A percentile compares a stretch with the other conserved stretches of the same genome.
phyloP scores from a whole-genome alignment of 805 yeast species.

The Zygotorulaspora florentina region DNA sequence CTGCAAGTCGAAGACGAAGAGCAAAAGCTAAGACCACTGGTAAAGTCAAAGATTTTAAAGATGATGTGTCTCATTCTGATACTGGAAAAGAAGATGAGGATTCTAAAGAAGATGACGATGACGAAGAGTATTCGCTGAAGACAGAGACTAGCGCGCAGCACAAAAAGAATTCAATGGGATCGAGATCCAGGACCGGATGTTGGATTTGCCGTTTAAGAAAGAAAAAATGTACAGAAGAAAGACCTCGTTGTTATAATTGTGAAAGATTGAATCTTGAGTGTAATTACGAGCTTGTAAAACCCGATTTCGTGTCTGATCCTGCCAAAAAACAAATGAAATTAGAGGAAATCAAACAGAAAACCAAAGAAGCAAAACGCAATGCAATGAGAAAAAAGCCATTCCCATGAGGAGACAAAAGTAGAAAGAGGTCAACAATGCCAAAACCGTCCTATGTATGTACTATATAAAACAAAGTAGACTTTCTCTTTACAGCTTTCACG shows the following conservation, averaged over 20 bases:
- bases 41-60: not conserved
- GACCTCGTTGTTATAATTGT: conserved; percentile 60
- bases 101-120: conserved; percentile 17
- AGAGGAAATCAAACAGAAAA: conserved; percentile 47
- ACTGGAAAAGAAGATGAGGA: conserved; percentile 8
- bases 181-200: conserved; percentile 58
- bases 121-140: conserved; percentile 13
- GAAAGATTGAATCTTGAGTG: conserved; percentile 51
- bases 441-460: not conserved
- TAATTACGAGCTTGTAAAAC: conserved; percentile 48
- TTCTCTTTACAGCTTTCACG: too few relatives aligned
- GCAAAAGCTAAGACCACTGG: conserved; percentile 2
- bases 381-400: conserved; percentile 32
- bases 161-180: conserved; percentile 22
- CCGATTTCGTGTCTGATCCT: conserved; percentile 49
- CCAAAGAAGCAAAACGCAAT: conserved; percentile 39
- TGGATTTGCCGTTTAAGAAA: conserved; percentile 77
- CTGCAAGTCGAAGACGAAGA: conserved; percentile 10
- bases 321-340: conserved; percentile 42
- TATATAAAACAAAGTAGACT: not conserved
- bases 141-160: conserved; percentile 16
- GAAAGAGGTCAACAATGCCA: not conserved
- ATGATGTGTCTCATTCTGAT: not conserved
- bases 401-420: not conserved
- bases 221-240: conserved; percentile 66